These are phyloP conservation scores for Hyaloperonospora brassicae DNA, from an alignment of 352 stramenopile genomes.

Conservation along the genomic window DNA sequence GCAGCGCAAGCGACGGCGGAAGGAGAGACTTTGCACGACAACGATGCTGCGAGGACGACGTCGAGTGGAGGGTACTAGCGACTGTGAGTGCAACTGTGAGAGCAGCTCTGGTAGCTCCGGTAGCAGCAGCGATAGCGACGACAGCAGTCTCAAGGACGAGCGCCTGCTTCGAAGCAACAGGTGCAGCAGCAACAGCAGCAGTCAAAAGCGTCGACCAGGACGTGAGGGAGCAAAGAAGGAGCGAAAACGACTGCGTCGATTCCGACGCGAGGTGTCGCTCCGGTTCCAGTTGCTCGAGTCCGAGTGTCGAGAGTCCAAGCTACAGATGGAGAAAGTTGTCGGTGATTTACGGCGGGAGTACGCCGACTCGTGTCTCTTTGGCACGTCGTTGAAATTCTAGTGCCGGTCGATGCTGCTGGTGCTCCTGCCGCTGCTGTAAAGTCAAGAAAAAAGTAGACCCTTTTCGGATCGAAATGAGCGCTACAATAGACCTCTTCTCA, in stretches of 20 bases:
- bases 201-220: slow-evolving; percentile 2
- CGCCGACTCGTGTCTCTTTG: slow-evolving; percentile 57
- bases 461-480: no score
- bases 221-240: slow-evolving; percentile 33
- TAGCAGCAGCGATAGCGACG: slow-evolving; percentile 7
- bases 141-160: neutral
- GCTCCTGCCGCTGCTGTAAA: no score
- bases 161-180: neutral
- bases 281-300: slow-evolving; percentile 56
- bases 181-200: slow-evolving; percentile 12
- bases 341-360: slow-evolving; percentile 55
- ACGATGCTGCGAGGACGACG: slow-evolving; percentile 22
- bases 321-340: slow-evolving; percentile 47
- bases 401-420: neutral
- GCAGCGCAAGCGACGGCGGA: slow-evolving; percentile 29
- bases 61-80: slow-evolving; percentile 4
- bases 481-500: neutral
- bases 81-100: slow-evolving; percentile 9
- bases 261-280: slow-evolving; percentile 41
- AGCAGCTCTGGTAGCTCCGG: neutral
- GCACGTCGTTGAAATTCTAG: slow-evolving; percentile 27
- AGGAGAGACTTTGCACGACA: slow-evolving; percentile 29
- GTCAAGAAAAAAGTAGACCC: neutral
- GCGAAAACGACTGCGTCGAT: slow-evolving; percentile 30
- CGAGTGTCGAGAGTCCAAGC: slow-evolving; percentile 41